phyloP scores from a whole-genome alignment of 2,329 filamentous ascomycete species.

The Verticillium longisporum region DNA sequence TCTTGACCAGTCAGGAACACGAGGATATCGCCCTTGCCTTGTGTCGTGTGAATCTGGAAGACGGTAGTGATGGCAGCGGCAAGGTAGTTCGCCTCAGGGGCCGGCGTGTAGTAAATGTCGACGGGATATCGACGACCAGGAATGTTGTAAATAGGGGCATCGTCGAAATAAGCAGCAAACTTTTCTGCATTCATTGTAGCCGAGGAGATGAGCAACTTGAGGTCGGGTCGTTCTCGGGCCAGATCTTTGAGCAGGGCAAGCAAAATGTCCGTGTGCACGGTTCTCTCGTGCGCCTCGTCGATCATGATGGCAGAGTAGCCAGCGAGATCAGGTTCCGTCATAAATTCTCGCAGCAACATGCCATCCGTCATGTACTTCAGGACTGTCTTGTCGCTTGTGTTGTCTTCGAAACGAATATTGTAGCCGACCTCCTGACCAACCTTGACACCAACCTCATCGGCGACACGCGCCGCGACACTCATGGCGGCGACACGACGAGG shows the following conservation, averaged over 20 bases:
- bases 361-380: conserved; percentile 98
- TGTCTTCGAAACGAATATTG: conserved; percentile 89
- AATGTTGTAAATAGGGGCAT: conserved; percentile 90
- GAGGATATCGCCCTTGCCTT: conserved; percentile 80
- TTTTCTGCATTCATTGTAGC: conserved; percentile 93
- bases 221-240: conserved; percentile 70
- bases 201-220: conserved; percentile 87
- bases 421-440: conserved; percentile 92
- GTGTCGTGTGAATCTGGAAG: conserved; percentile 89
- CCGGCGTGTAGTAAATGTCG: conserved; percentile 82
- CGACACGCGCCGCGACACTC: conserved; percentile 93
- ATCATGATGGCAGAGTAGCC: conserved; percentile 90
- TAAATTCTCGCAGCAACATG: conserved; percentile 83
- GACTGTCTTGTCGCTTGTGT: conserved; percentile 82
- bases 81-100: conserved; percentile 91
- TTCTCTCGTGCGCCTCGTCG: conserved; percentile 94
- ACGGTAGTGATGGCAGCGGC: conserved; percentile 86
- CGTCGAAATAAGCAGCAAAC: conserved; percentile 86
- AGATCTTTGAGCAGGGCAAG: conserved; percentile 86
- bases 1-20: conserved; percentile 95
- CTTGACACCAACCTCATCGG: conserved; percentile 87
- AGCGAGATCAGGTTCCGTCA: conserved; percentile 78
- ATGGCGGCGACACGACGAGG: conserved; percentile 93
- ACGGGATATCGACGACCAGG: conserved; percentile 85
- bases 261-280: conserved; percentile 83